A percentile compares a stretch with the other conserved stretches of the same genome.
phyloP scores from a whole-genome alignment of 2,329 filamentous ascomycete species.

The Colletotrichum karsti region DNA sequence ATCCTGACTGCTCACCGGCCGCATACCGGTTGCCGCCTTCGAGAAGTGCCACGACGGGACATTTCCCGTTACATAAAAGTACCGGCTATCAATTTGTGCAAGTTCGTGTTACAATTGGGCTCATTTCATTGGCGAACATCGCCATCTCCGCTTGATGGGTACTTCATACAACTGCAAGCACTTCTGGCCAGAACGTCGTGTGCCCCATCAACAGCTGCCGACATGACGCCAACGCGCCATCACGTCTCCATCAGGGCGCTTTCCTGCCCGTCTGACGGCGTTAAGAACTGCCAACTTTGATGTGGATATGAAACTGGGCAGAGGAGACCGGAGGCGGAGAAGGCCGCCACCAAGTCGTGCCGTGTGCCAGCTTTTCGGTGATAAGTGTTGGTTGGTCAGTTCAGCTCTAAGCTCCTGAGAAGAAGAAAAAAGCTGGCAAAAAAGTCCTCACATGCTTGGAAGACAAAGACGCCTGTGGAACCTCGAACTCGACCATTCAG shows the following conservation, averaged over 20 bases:
- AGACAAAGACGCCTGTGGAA: conserved; percentile 23
- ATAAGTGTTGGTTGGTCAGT: neutral
- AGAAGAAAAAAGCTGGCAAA: conserved; percentile 1
- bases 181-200: conserved; percentile 16
- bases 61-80: conserved; percentile 8
- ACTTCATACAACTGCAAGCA: conserved; percentile 16
- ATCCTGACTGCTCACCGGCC: neutral
- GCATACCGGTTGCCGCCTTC: conserved; percentile 1
- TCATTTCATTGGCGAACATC: neutral
- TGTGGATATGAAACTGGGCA: neutral
- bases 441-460: neutral
- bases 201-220: conserved; percentile 6
- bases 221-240: conserved; percentile 24
- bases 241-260: conserved; percentile 1
- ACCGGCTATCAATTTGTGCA: conserved; percentile 6
- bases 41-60: neutral
- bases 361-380: neutral
- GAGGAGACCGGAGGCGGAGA: neutral
- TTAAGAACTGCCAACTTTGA: neutral
- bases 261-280: neutral
- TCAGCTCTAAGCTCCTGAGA: no score
- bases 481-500: neutral
- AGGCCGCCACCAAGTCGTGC: neutral
- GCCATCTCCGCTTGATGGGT: neutral
- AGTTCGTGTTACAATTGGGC: neutral